These are phyloP conservation scores for Venturia aucupariae DNA, from an alignment of 2,329 filamentous ascomycete species.

Conservation along the genomic window DNA sequence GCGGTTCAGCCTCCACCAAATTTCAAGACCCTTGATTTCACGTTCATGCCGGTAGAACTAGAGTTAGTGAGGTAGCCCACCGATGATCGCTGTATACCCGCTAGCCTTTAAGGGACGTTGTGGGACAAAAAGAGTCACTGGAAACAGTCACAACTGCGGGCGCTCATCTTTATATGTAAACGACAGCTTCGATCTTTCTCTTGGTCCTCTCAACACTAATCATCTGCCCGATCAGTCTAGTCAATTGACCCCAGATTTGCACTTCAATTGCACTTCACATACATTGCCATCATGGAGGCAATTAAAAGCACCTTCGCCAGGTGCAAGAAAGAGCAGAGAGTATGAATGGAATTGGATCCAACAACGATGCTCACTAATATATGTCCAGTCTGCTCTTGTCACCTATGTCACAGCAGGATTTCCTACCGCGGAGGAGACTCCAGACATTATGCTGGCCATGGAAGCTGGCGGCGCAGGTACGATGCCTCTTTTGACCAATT, in stretches of 20 bases:
- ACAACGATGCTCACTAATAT: conserved; percentile 7
- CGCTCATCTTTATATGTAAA: background rate
- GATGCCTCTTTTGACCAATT: conserved; percentile 18
- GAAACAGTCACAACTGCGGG: background rate
- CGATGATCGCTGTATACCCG: background rate
- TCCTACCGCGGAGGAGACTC: conserved; percentile 71
- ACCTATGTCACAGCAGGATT: conserved; percentile 95
- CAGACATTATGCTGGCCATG: conserved; percentile 77
- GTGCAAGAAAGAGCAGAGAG: conserved; percentile 48
- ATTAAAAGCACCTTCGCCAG: conserved; percentile 48
- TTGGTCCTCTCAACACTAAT: background rate
- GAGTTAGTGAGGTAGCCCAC: background rate
- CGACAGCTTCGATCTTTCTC: background rate
- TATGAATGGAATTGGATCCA: conserved; percentile 26
- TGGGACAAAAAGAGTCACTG: conserved; percentile 5
- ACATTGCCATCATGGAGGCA: conserved; percentile 5
- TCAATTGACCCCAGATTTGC: background rate
- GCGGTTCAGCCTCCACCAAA: background rate
- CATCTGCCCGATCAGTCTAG: background rate
- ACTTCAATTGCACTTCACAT: background rate
- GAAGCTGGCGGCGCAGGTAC: conserved; percentile 85
- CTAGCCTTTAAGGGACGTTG: background rate
- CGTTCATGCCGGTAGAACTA: background rate
- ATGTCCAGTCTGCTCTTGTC: conserved; percentile 65
- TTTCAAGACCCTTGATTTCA: background rate